Conservation (phyloP, 805 yeast genomes). For the Candida stauntonica region DNA sequence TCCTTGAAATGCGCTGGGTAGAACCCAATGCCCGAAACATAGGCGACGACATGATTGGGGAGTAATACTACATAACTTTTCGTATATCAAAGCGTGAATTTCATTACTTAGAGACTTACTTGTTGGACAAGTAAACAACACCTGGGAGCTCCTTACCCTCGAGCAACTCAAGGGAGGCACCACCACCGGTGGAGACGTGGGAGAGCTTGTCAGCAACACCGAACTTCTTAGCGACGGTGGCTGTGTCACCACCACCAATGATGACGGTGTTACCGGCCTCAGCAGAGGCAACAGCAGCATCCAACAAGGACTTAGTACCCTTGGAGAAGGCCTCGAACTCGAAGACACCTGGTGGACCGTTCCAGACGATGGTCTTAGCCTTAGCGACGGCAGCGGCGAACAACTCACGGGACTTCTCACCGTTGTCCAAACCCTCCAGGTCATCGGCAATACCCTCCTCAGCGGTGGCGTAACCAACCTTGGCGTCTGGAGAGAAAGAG, state of each 20-base stretch:
- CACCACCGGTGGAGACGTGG: constrained; percentile 99
- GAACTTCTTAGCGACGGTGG: constrained; percentile 97
- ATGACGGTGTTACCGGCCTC: constrained; percentile 89
- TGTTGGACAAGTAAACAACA: constrained; percentile 86
- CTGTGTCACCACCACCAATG: constrained; percentile 98
- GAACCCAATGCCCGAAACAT: constrained; percentile 28
- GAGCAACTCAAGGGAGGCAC: constrained; percentile 97
- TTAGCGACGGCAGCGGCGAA: constrained; percentile 79
- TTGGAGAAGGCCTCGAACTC: constrained; percentile 89
- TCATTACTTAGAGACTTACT: constrained; percentile 31
- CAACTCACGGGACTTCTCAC: constrained; percentile 80
- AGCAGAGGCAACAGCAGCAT: constrained; percentile 82
- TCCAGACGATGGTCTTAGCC: constrained; percentile 99
- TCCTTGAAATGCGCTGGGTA: constrained; percentile 35
- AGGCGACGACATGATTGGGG: constrained; percentile 16
- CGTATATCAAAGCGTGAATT: not conserved
- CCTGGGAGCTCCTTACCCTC: constrained; percentile 99
- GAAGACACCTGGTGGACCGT: constrained; percentile 99
- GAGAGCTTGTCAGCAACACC: constrained; percentile 95
- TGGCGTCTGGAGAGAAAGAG: constrained; percentile 88
- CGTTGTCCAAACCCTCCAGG: constrained; percentile 95
- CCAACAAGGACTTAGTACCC: constrained; percentile 90
- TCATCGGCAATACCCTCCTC: constrained; percentile 91
- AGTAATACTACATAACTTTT: not conserved
- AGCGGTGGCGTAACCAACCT: constrained; percentile 77